These are phyloP conservation scores for Alnus glutinosa DNA, from an alignment of 306 rosid species.

Conservation along the genomic window DNA sequence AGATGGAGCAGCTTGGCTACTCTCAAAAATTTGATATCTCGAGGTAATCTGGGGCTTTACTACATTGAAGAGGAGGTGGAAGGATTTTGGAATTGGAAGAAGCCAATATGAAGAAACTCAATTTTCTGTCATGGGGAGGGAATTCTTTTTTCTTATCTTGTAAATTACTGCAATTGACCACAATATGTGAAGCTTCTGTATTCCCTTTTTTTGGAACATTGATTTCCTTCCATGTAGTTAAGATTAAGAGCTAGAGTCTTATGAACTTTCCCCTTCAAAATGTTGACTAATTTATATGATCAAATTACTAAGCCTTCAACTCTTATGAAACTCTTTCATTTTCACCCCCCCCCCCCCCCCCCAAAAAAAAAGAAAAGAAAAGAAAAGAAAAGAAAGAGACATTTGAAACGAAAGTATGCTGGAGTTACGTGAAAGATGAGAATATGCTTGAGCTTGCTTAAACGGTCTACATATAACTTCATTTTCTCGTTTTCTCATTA, in stretches of 20 bases:
- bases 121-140: slow-evolving; percentile 39
- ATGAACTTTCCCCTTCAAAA: slow-evolving; percentile 31
- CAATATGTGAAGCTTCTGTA: slow-evolving; percentile 50
- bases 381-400: neutral
- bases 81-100: slow-evolving; percentile 61
- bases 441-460: neutral
- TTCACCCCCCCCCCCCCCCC: neutral
- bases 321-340: neutral
- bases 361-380: too few relatives aligned
- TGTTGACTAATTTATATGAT: slow-evolving; percentile 47
- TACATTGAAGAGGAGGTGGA: slow-evolving; percentile 31
- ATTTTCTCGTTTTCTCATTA: too few relatives aligned
- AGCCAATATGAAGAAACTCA: slow-evolving; percentile 38
- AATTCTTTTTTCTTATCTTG: slow-evolving; percentile 32
- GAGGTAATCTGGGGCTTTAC: slow-evolving; percentile 52
- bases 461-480: too few relatives aligned
- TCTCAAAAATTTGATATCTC: slow-evolving; percentile 72
- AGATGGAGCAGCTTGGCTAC: slow-evolving; percentile 67
- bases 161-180: slow-evolving; percentile 66
- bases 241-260: slow-evolving; percentile 52
- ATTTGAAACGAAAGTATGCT: neutral
- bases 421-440: neutral
- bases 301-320: slow-evolving; percentile 22
- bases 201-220: slow-evolving; percentile 46
- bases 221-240: slow-evolving; percentile 46